A percentile compares a stretch with the other conserved stretches of the same genome.
phyloP scores from a whole-genome alignment of 2,329 filamentous ascomycete species.

The Fusarium brachygibbosum region DNA sequence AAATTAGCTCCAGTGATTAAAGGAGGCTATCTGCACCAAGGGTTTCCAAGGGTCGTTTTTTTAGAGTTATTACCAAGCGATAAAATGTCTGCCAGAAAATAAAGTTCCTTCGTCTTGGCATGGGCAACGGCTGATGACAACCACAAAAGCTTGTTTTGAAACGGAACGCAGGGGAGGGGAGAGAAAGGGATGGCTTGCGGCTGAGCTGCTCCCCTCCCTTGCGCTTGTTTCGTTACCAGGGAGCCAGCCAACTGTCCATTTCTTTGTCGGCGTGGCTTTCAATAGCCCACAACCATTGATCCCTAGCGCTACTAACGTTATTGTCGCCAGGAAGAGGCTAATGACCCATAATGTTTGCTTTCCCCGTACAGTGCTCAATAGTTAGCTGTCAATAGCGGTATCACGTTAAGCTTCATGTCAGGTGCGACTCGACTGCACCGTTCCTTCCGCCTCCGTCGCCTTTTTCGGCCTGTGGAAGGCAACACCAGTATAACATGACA shows the following conservation, averaged over 20 bases:
- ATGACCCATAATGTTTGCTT: not conserved
- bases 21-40: not conserved
- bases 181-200: not conserved
- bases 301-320: not conserved
- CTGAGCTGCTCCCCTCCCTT: constrained; percentile 11
- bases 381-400: not conserved
- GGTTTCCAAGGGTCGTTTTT: not conserved
- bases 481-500: not conserved
- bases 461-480: not conserved
- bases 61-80: not conserved
- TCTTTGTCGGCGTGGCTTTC: not conserved
- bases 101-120: not conserved
- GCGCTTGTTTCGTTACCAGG: not conserved
- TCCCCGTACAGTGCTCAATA: not conserved
- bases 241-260: not conserved
- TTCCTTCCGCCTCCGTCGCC: not conserved
- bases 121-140: not conserved
- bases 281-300: not conserved
- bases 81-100: not conserved
- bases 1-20: no score
- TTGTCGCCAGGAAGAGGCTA: not conserved
- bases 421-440: not conserved
- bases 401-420: constrained; percentile 9
- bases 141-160: constrained; percentile 1
- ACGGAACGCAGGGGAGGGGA: constrained; percentile 4